Evolutionary conservation across 345 rosid genomes (phyloP).

Genomic region (Populus alba): DNA sequence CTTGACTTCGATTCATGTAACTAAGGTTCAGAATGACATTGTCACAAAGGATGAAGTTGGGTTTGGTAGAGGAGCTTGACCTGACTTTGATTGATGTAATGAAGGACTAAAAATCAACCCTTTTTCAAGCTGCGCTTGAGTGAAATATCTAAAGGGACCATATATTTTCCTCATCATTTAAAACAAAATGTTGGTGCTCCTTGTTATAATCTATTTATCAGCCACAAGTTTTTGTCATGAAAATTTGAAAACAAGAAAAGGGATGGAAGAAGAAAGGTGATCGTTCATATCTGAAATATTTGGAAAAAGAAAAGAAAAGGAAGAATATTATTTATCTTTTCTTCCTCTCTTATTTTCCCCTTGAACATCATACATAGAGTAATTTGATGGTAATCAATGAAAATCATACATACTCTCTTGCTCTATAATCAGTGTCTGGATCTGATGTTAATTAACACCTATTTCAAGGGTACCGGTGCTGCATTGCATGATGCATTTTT

Average conservation of each 20-base stretch:
- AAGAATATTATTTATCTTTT: neutral
- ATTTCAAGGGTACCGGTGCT: neutral
- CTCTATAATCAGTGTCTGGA: neutral
- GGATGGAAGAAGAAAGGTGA: neutral
- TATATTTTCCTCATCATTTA: neutral
- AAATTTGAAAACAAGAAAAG: neutral
- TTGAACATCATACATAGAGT: neutral
- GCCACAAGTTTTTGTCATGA: neutral
- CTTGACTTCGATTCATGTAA: neutral
- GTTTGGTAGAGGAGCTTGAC: neutral
- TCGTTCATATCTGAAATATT: too few species aligned
- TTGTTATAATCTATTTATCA: neutral
- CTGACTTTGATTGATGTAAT: neutral
- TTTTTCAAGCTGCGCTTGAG: neutral
- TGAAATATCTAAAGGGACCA: neutral
- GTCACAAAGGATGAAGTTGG: neutral
- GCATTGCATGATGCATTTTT: neutral
- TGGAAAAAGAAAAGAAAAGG: neutral
- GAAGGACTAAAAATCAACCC: neutral
- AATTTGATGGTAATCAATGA: neutral
- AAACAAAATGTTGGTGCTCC: neutral
- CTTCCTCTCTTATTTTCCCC: neutral
- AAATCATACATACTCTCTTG: neutral
- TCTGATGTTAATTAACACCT: neutral
- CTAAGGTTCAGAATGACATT: neutral